Conservation (phyloP, 805 yeast genomes). For the Metschnikowia anglica region DNA sequence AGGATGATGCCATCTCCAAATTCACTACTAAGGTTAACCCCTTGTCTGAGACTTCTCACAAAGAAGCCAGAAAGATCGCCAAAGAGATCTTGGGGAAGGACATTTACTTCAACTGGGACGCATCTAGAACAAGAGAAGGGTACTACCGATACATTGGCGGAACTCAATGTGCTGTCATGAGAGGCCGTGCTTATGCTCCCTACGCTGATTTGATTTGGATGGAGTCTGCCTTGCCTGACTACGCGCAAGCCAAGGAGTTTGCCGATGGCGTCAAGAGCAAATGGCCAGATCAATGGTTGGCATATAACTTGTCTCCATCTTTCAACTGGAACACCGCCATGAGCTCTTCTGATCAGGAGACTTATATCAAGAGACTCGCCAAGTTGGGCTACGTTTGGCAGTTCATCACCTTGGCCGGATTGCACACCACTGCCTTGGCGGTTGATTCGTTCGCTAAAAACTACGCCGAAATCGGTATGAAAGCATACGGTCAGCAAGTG, state of each 20-base stretch:
- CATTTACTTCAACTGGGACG: constrained; percentile 90
- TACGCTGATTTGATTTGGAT: constrained; percentile 96
- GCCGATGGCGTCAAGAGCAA: constrained; percentile 83
- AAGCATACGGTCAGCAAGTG: constrained; percentile 86
- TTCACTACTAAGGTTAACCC: constrained; percentile 74
- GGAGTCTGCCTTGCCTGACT: constrained; percentile 96
- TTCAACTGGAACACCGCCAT: constrained; percentile 98
- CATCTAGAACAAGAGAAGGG: constrained; percentile 94
- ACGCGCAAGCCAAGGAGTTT: constrained; percentile 88
- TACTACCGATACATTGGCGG: constrained; percentile 96
- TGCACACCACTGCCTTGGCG: constrained; percentile 93
- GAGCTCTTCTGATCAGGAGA: constrained; percentile 82
- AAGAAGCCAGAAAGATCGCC: constrained; percentile 78
- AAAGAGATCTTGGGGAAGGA: constrained; percentile 75
- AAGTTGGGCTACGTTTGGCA: constrained; percentile 95
- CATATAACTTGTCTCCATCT: constrained; percentile 94
- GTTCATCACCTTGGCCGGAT: constrained; percentile 94
- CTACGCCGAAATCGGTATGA: constrained; percentile 84
- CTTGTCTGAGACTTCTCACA: constrained; percentile 68
- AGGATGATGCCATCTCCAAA: constrained; percentile 58
- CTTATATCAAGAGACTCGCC: constrained; percentile 83
- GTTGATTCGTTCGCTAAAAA: constrained; percentile 79
- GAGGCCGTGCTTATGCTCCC: constrained; percentile 94
- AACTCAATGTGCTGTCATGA: constrained; percentile 94
- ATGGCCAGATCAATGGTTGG: constrained; percentile 91